These are phyloP conservation scores for Lactuca sativa DNA, from an alignment of 129 eudicot genomes.

Conservation along the genomic window DNA sequence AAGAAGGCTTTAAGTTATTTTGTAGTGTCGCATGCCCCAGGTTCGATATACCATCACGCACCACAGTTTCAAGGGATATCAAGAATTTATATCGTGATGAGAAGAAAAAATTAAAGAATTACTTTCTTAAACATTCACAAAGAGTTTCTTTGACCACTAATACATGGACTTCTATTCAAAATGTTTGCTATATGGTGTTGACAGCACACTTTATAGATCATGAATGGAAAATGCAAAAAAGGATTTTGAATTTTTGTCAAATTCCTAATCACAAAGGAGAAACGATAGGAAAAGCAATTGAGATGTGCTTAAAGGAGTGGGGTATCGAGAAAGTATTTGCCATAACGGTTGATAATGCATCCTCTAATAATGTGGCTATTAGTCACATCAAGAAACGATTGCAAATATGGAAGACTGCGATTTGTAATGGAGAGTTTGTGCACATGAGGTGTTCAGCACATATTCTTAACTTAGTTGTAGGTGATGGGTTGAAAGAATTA, in stretches of 20 bases:
- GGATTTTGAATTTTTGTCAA: background rate
- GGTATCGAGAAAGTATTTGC: background rate
- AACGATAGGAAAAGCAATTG: background rate
- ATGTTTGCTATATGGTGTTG: background rate
- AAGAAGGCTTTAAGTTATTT: background rate
- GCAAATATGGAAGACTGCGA: background rate
- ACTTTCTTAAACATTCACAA: constrained; percentile 6
- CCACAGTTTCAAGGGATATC: background rate
- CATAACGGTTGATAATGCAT: background rate
- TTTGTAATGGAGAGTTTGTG: background rate
- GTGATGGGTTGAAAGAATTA: background rate
- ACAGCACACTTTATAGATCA: no score
- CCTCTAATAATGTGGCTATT: background rate
- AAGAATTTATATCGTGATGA: background rate
- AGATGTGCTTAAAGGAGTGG: background rate
- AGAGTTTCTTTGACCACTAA: background rate
- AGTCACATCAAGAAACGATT: background rate
- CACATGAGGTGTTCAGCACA: background rate
- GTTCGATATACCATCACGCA: background rate
- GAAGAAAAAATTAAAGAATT: background rate
- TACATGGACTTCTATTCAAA: constrained; percentile 9
- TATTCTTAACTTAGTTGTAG: background rate
- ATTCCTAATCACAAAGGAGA: no score
- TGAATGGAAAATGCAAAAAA: background rate
- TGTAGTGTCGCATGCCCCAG: background rate